Evolutionary conservation across 106 monocot genomes (phyloP), one percentile per base, ranked within the genome.

Genomic region (Acorus gramineus): DNA sequence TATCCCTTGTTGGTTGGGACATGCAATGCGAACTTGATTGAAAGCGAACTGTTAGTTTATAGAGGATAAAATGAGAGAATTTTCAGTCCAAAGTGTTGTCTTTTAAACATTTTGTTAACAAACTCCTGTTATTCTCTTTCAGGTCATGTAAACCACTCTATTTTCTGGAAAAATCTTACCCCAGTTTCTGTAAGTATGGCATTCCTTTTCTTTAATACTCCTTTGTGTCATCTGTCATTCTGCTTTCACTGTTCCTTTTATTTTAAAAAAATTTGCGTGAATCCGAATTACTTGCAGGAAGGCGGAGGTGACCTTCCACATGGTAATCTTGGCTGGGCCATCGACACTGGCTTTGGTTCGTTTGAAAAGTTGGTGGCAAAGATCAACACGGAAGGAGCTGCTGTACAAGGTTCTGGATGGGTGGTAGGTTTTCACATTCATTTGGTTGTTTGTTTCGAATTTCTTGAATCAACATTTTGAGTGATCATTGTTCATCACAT

Each of bases 381-480:
- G 52, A 73, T 91, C 47, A 96, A 83, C 69, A 69, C 91, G 50
- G 91, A 85, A 71, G 96, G 96, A 67, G 87, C 91, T 73, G 96
- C 87, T 81, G 70, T 96, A 60, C 96, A 96, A 63, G 96, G 96
- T 63, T 96, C 96, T 62, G 96, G 96, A 77, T 96, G 96, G 96
- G 96, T 96, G 85, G 96, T 96, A 65, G 70, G 93, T 71, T 62
- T 45, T 13, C 43, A 43, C 44, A 49, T 60, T 14, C 28, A 13
- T 46, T 71, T 50, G 51, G 7, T 11, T 9, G 6, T 56, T 53
- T 66, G 1, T 64, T 54, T 42, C 8, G 53, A 12, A 11, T n/a
- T 43, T 50, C 8, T 64, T 2, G 3, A 42, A 4, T 50, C 42
- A 7, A 10, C 51, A 44, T 47, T 43, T 59, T 2, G 11, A 47